Conservation (phyloP, 2,329 filamentous ascomycete genomes). For the Penicillium sp. region DNA sequence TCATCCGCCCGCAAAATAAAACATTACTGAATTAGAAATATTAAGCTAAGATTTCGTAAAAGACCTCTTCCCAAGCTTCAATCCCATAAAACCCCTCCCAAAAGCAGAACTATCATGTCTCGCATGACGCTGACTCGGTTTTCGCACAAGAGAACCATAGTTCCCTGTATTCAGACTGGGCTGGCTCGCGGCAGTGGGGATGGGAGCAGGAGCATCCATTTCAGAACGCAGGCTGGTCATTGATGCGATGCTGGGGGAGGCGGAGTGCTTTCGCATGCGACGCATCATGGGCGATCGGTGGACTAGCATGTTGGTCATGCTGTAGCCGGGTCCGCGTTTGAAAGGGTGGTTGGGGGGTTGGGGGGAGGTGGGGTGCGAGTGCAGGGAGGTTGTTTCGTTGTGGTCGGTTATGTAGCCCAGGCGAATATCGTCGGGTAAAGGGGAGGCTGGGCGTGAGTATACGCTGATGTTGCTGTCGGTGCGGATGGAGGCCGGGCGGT, state of each 20-base stretch:
- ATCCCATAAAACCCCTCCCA: conserved; percentile 20
- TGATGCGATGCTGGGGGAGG: conserved; percentile 24
- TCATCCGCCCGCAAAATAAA: conserved; percentile 1
- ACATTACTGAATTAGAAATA: conserved; percentile 8
- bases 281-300: conserved; percentile 25
- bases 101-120: conserved; percentile 17
- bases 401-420: conserved; percentile 17
- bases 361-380: conserved; percentile 15
- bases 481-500: conserved; percentile 25
- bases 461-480: conserved; percentile 24
- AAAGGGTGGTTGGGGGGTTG: conserved; percentile 18
- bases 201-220: conserved; percentile 13
- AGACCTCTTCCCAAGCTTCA: conserved; percentile 22
- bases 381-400: conserved; percentile 15
- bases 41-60: conserved; percentile 4
- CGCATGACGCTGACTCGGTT: conserved; percentile 17
- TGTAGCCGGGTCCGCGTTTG: conserved; percentile 14
- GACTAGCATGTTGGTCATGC: conserved; percentile 20
- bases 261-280: conserved; percentile 27
- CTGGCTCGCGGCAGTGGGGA: conserved; percentile 6
- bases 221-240: conserved; percentile 31
- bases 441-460: conserved; percentile 14
- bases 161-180: neutral
- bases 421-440: conserved; percentile 14
- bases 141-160: conserved; percentile 9